Base-by-base conservation (phyloP, 352 stramenopile species). In the Elongisporangium anandrum region DNA sequence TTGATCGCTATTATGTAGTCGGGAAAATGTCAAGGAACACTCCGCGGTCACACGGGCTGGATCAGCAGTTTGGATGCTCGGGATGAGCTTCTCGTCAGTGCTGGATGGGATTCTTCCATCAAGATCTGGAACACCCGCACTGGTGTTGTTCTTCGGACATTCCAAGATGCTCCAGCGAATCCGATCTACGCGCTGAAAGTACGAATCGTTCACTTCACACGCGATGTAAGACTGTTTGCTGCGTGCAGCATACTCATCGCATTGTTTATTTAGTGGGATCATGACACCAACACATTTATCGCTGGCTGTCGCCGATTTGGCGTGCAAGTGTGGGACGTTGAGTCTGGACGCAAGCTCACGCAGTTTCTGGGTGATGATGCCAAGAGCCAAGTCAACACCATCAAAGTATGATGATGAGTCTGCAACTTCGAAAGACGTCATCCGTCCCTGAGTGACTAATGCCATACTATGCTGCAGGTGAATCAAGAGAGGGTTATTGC, bases 141-240 rank as follows among this genome's bases (percentile, higher is more conserved):
- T 10, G 66, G 63, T 0, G 34, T 51, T 7, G 17, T 73, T n/a
- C 50, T 70, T 10, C 57, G 54, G 3, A 73, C 66, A 7, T 26
- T 73, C 1, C 26, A 58, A 45, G 63, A 73, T 29, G 34, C 53
- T 15, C 55, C 59, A 13, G 63, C 57, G 1, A 64, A 70, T 38
- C 66, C 66, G 7, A 70, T 73, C 38, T 73, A 70, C 57, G 58
- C 63, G n/a, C 56, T 73, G 4, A 65, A 66, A 55, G 66, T 73
- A 26, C 47, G 38, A 5, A 57, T 19, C 16, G 15, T 47, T 52
- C 19, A 39, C 12, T 17, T n/a, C n/a, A n/a, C n/a, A n/a, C n/a
- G n/a, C n/a, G n/a, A n/a, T n/a, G n/a, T n/a, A n/a, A n/a, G n/a
- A n/a, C n/a, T n/a, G n/a, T n/a, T n/a, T n/a, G n/a, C n/a, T n/a